Evolutionary conservation across 176 grass and related monocot genomes (phyloP).

Genomic region (Oryza punctata): DNA sequence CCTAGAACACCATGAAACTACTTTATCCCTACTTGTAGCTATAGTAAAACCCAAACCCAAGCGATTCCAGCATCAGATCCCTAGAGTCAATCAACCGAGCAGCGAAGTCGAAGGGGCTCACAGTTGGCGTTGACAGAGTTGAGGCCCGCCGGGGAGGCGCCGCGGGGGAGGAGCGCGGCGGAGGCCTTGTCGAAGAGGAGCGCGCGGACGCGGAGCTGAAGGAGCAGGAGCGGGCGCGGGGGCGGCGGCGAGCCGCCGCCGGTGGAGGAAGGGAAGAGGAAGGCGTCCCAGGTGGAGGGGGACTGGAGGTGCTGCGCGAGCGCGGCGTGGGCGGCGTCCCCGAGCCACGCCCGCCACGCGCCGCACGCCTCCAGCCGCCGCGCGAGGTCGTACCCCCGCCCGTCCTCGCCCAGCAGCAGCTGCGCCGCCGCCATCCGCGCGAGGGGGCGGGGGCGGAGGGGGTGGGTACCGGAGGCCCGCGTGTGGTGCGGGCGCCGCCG

Average conservation of each 20-base stretch:
- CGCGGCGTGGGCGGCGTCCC: conserved; percentile 65
- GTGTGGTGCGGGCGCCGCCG: not conserved
- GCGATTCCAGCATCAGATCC: conserved; percentile 35
- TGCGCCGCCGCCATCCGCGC: conserved; percentile 42
- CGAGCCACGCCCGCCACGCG: conserved; percentile 88
- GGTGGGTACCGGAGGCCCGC: not conserved
- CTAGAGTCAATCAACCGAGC: conserved; percentile 20
- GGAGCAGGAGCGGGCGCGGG: conserved; percentile 62
- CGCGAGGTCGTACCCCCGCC: conserved; percentile 88
- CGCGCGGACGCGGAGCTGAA: conserved; percentile 83
- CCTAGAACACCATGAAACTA: conserved; percentile 26
- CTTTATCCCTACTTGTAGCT: not conserved
- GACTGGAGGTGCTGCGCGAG: conserved; percentile 63
- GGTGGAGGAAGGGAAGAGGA: conserved; percentile 51
- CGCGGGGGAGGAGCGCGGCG: conserved; percentile 59
- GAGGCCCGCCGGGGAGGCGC: conserved; percentile 8
- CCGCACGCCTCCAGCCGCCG: conserved; percentile 78
- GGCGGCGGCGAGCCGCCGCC: not conserved
- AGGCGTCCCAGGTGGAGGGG: conserved; percentile 75
- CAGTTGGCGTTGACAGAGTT: conserved; percentile 64
- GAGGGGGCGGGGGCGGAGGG: not conserved
- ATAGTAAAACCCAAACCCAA: not conserved
- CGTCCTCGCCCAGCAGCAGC: conserved; percentile 90
- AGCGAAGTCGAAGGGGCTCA: conserved; percentile 9
- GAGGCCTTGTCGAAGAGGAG: conserved; percentile 98